These are phyloP conservation scores for Trichothecium sympodiale DNA, from an alignment of 2,329 filamentous ascomycete genomes.

Conservation along the genomic window DNA sequence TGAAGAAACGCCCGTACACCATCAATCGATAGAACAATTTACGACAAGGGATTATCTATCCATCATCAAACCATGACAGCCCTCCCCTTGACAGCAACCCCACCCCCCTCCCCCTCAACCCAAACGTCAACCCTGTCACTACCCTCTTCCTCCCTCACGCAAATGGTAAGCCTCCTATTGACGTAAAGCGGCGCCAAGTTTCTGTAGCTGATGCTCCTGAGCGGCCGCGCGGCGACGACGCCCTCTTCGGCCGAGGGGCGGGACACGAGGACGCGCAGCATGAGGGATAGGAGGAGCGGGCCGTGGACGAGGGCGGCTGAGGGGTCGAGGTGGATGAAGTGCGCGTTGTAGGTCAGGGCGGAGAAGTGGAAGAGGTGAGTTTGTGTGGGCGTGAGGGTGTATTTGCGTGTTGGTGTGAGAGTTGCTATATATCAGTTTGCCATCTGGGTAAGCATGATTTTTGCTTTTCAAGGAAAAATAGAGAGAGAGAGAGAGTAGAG, in stretches of 20 bases:
- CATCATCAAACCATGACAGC: slow-evolving; percentile 9
- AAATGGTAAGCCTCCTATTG: slow-evolving; percentile 58
- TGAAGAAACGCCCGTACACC: too few species aligned
- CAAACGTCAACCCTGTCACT: slow-evolving; percentile 29
- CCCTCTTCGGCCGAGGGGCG: slow-evolving; percentile 3
- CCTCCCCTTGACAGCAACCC: slow-evolving; percentile 52
- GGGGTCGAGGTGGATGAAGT: slow-evolving; percentile 83
- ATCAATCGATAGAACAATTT: too few species aligned
- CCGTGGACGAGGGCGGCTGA: slow-evolving; percentile 73
- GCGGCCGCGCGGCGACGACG: slow-evolving; percentile 6
- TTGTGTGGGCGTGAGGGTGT: slow-evolving; percentile 54
- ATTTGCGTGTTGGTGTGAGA: slow-evolving; percentile 22
- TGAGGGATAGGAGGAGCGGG: slow-evolving; percentile 65
- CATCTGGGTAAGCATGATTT: too few species aligned
- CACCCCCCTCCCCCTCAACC: slow-evolving; percentile 49
- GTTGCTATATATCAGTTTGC: too few species aligned
- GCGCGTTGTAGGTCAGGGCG: slow-evolving; percentile 84
- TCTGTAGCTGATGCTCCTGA: slow-evolving; percentile 59
- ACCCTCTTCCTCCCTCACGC: slow-evolving; percentile 41
- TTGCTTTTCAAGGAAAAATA: slow-evolving; percentile 9
- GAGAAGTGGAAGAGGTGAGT: slow-evolving; percentile 81
- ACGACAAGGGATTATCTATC: background rate
- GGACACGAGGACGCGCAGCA: slow-evolving; percentile 52
- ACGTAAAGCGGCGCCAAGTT: slow-evolving; percentile 77
- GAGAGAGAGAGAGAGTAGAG: background rate